phyloP scores from a whole-genome alignment of 352 stramenopile species.

The Phytophthora quininea region DNA sequence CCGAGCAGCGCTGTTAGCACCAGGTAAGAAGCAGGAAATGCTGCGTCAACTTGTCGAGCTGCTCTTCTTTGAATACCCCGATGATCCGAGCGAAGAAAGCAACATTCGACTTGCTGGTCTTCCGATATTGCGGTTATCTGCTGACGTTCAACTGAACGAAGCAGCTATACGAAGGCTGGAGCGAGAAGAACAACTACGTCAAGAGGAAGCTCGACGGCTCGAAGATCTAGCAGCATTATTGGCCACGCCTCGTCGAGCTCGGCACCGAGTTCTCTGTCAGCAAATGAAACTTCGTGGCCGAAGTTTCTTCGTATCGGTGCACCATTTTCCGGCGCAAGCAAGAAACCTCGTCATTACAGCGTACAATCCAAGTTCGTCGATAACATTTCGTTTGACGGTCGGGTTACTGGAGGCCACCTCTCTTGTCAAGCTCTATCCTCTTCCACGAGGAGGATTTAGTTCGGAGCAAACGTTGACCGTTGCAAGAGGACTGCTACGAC shows the following conservation, averaged over 20 bases:
- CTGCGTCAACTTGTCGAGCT: conserved; percentile 58
- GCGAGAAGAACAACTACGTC: conserved; percentile 51
- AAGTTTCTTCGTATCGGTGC: conserved; percentile 60
- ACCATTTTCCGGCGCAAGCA: conserved; percentile 62
- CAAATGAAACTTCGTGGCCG: conserved; percentile 41
- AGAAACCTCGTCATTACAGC: conserved; percentile 59
- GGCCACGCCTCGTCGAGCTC: conserved; percentile 48
- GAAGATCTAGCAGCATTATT: conserved; percentile 46
- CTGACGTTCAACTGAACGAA: conserved; percentile 52
- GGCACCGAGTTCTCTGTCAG: conserved; percentile 55
- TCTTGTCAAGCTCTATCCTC: conserved; percentile 42
- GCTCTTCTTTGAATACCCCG: conserved; percentile 69
- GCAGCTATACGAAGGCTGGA: conserved; percentile 49
- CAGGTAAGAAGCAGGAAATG: conserved; percentile 61
- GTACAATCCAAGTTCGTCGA: conserved; percentile 53
- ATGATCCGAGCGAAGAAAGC: neutral
- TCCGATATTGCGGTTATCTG: conserved; percentile 46
- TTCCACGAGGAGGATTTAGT: conserved; percentile 49
- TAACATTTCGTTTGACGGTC: conserved; percentile 45
- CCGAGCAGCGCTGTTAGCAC: conserved; percentile 45
- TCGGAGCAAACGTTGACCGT: conserved; percentile 52
- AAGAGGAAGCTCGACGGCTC: conserved; percentile 60
- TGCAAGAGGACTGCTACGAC: conserved; percentile 40
- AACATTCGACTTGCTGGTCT: neutral
- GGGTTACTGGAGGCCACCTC: conserved; percentile 49